These are phyloP conservation scores for Azolla pinnata DNA, from an alignment of 75 land plant species.

Conservation along the genomic window DNA sequence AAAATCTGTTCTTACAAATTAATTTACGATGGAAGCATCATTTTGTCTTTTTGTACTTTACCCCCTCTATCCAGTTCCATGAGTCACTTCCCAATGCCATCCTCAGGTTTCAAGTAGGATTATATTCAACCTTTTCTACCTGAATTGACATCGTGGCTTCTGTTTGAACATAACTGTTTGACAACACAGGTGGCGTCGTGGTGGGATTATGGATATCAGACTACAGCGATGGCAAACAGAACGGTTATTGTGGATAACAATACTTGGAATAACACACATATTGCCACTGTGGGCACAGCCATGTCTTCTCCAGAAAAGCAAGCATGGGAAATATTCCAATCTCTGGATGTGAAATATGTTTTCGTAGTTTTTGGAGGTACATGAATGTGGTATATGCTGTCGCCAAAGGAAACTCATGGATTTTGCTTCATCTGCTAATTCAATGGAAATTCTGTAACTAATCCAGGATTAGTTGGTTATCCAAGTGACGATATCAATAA, in stretches of 20 bases:
- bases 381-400: slow-evolving; percentile 4
- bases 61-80: neutral
- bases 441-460: neutral
- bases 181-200: slow-evolving; percentile 99
- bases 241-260: slow-evolving; percentile 98
- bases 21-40: too few species aligned
- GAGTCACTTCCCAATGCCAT: too few species aligned
- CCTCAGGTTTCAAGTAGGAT: too few species aligned
- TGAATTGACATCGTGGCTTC: too few species aligned
- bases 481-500: slow-evolving; percentile 99
- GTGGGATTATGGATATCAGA: slow-evolving; percentile 99
- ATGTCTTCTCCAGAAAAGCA: slow-evolving; percentile 99
- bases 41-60: neutral
- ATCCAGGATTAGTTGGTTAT: slow-evolving; percentile 76
- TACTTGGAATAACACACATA: slow-evolving; percentile 99
- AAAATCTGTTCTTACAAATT: too few species aligned
- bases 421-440: neutral
- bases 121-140: too few species aligned
- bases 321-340: slow-evolving; percentile 94
- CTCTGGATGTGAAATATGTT: slow-evolving; percentile 97
- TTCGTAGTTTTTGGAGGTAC: slow-evolving; percentile 97
- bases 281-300: slow-evolving; percentile 98
- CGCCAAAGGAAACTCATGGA: neutral
- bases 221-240: slow-evolving; percentile 99
- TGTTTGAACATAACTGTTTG: too few species aligned